These are phyloP conservation scores for Cladosporium sp. DNA, from an alignment of 2,329 filamentous ascomycete genomes.

Conservation along the genomic window DNA sequence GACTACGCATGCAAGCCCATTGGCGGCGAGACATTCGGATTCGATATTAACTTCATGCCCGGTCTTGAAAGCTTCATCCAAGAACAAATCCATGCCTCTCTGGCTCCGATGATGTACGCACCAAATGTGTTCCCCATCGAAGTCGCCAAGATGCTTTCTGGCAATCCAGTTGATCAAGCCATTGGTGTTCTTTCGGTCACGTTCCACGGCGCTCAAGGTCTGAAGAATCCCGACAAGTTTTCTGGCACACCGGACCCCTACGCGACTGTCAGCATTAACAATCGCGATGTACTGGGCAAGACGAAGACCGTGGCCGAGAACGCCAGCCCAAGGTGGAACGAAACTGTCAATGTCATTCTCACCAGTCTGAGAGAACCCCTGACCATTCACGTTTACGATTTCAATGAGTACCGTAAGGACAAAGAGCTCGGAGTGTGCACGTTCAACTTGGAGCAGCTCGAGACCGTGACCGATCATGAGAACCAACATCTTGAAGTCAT, in stretches of 20 bases:
- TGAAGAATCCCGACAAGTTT: slow-evolving; percentile 95
- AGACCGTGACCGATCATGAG: slow-evolving; percentile 72
- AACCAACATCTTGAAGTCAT: slow-evolving; percentile 81
- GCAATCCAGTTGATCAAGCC: slow-evolving; percentile 88
- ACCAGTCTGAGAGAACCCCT: slow-evolving; percentile 85
- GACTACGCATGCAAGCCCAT: slow-evolving; percentile 98
- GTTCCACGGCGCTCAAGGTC: slow-evolving; percentile 81
- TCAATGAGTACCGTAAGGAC: slow-evolving; percentile 93
- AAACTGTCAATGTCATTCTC: slow-evolving; percentile 92
- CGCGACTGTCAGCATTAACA: slow-evolving; percentile 77
- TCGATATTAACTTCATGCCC: slow-evolving; percentile 98
- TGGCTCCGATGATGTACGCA: slow-evolving; percentile 96
- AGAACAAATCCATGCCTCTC: slow-evolving; percentile 90
- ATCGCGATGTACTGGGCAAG: slow-evolving; percentile 72
- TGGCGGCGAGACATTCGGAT: slow-evolving; percentile 89
- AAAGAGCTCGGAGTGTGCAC: slow-evolving; percentile 87
- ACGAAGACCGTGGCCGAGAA: slow-evolving; percentile 87
- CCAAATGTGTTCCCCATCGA: slow-evolving; percentile 98
- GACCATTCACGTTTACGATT: slow-evolving; percentile 82
- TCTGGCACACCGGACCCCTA: slow-evolving; percentile 90
- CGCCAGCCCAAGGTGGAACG: slow-evolving; percentile 86
- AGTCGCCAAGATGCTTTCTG: slow-evolving; percentile 95
- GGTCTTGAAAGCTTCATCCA: slow-evolving; percentile 90
- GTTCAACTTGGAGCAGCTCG: slow-evolving; percentile 78
- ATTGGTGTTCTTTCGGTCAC: slow-evolving; percentile 91